These are phyloP conservation scores for Pistacia vera DNA, from an alignment of 345 rosid species.

Conservation along the genomic window DNA sequence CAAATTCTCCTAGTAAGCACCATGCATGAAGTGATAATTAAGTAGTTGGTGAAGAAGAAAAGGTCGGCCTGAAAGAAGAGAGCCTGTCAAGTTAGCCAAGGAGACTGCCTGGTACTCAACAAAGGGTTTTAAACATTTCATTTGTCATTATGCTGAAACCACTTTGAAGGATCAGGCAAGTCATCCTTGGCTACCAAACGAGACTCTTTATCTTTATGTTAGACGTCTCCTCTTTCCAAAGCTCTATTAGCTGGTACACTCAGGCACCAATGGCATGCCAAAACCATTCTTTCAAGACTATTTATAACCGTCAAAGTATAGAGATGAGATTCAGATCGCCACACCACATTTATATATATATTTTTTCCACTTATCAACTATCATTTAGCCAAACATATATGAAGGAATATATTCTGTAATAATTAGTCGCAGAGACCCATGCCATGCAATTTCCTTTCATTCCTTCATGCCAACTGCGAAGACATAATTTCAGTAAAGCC, in stretches of 20 bases:
- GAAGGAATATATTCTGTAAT: conserved; percentile 15
- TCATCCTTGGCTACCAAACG: conserved; percentile 59
- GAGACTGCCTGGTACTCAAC: conserved; percentile 35
- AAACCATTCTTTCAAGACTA: background rate
- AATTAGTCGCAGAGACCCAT: too few relatives aligned
- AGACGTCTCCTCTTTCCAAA: conserved; percentile 21
- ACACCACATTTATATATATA: background rate
- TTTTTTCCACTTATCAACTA: background rate
- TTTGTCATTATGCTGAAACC: background rate
- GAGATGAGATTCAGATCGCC: background rate
- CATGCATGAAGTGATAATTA: too few relatives aligned
- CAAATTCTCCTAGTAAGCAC: too few relatives aligned
- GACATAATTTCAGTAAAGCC: background rate
- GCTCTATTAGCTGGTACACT: background rate
- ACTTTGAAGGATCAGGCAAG: conserved; percentile 44
- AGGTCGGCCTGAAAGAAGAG: conserved; percentile 36
- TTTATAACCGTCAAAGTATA: background rate
- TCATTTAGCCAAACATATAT: background rate
- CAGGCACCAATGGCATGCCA: background rate
- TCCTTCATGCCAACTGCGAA: background rate
- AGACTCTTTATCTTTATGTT: conserved; percentile 45
- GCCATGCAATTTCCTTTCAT: too few relatives aligned
- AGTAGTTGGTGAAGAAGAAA: conserved; percentile 17
- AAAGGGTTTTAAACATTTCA: background rate
- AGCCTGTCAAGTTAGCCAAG: conserved; percentile 43